Percentiles rank a stretch among this genome's conserved stretches.
Conservation (phyloP, 768 basidiomycete genomes). For the Mycena crocata region DNA sequence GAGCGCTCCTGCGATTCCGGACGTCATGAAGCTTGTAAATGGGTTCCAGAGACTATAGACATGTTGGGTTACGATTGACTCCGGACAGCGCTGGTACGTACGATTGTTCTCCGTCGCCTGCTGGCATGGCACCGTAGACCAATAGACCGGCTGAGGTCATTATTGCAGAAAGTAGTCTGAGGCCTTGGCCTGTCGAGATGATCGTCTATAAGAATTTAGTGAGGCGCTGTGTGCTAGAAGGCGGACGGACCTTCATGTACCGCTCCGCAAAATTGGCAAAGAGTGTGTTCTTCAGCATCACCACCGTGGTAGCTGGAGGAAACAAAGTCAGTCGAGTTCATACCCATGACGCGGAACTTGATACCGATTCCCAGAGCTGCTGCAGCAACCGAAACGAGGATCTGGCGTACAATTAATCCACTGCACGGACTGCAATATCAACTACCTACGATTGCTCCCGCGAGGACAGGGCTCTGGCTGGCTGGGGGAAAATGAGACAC, state of each 20-base stretch:
- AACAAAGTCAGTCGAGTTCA: background rate
- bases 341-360: background rate
- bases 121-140: background rate
- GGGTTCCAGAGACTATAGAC: slow-evolving; percentile 16
- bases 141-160: slow-evolving; percentile 3
- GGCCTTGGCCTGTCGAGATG: slow-evolving; percentile 25
- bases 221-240: too few species aligned
- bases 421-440: background rate
- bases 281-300: slow-evolving; percentile 27
- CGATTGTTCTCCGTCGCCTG: background rate
- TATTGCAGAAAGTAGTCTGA: slow-evolving; percentile 29
- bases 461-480: slow-evolving; percentile 25
- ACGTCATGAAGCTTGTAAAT: slow-evolving; percentile 36
- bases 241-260: slow-evolving; percentile 7
- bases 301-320: slow-evolving; percentile 32
- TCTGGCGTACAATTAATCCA: slow-evolving; percentile 17
- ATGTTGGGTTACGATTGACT: background rate
- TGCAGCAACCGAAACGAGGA: slow-evolving; percentile 29
- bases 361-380: slow-evolving; percentile 9
- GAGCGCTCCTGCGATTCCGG: slow-evolving; percentile 32
- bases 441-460: slow-evolving; percentile 29
- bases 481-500: slow-evolving; percentile 14
- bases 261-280: slow-evolving; percentile 21
- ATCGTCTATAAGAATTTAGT: slow-evolving; percentile 8
- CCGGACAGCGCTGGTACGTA: background rate